Evolutionary conservation across 129 eudicot genomes (phyloP).

Genomic region (Flaveria robusta): DNA sequence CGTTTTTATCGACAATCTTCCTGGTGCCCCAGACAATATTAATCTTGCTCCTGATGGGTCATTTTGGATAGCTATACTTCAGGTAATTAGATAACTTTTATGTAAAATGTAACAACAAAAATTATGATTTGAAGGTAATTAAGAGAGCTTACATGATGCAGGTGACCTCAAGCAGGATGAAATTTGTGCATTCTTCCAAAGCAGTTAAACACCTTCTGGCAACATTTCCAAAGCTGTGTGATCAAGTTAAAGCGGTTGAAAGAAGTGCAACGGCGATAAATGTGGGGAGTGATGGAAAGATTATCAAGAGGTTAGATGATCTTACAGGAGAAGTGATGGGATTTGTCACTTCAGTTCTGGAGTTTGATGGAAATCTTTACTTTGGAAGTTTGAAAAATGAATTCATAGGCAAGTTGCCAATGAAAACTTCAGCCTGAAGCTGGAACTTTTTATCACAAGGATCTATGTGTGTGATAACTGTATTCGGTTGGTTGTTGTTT

Average conservation of each 20-base stretch:
- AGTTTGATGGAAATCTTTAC: constrained; percentile 67
- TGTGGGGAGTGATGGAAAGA: constrained; percentile 60
- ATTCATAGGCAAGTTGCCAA: constrained; percentile 63
- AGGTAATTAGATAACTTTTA: constrained; percentile 37
- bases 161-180: constrained; percentile 39
- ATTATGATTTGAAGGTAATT: constrained; percentile 19
- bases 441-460: background rate
- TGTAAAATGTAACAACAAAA: background rate
- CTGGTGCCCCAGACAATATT: constrained; percentile 87
- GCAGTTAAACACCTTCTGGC: constrained; percentile 46
- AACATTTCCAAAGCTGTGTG: constrained; percentile 48
- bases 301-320: constrained; percentile 60
- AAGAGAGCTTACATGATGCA: constrained; percentile 26
- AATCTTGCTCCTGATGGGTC: constrained; percentile 94
- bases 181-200: constrained; percentile 54
- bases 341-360: constrained; percentile 76
- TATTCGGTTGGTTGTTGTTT: background rate
- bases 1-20: constrained; percentile 72
- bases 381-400: constrained; percentile 58
- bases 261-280: constrained; percentile 59
- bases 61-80: constrained; percentile 74
- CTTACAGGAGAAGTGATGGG: constrained; percentile 62
- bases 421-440: constrained; percentile 14
- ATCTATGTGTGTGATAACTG: background rate
- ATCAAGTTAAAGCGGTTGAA: constrained; percentile 17